Conservation (phyloP, 768 basidiomycete genomes). For the Russula sp. region DNA sequence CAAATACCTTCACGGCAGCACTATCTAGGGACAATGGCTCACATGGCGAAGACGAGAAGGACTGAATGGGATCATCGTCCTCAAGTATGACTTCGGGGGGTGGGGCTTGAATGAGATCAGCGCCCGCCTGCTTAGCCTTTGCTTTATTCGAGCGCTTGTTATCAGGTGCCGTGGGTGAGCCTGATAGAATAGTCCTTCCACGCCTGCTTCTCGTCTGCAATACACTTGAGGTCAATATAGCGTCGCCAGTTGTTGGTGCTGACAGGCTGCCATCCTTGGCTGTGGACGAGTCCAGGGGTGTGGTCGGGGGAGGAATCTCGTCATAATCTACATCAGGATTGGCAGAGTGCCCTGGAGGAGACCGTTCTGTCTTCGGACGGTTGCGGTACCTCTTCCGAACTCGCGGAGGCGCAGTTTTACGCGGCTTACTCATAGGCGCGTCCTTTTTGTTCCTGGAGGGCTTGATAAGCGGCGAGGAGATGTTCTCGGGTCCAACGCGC, state of each 20-base stretch:
- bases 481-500: neutral
- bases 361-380: conserved; percentile 4
- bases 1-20: neutral
- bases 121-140: neutral
- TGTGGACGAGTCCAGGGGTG: neutral
- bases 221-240: neutral
- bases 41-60: conserved; percentile 15
- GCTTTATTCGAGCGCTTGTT: neutral
- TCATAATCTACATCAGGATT: conserved; percentile 21
- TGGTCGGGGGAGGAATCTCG: conserved; percentile 19
- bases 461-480: neutral
- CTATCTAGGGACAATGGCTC: neutral
- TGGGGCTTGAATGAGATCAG: neutral
- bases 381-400: conserved; percentile 20
- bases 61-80: conserved; percentile 17
- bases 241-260: neutral
- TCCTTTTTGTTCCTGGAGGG: conserved; percentile 6
- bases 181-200: neutral
- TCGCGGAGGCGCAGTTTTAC: conserved; percentile 1
- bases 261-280: neutral
- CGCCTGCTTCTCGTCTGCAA: conserved; percentile 6
- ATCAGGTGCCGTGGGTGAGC: neutral
- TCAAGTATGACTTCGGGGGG: neutral
- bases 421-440: neutral
- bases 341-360: conserved; percentile 1